A percentile compares a stretch with the other conserved stretches of the same genome.
Evolutionary conservation across 106 monocot genomes (phyloP).

Genomic region (Dioscorea alata): DNA sequence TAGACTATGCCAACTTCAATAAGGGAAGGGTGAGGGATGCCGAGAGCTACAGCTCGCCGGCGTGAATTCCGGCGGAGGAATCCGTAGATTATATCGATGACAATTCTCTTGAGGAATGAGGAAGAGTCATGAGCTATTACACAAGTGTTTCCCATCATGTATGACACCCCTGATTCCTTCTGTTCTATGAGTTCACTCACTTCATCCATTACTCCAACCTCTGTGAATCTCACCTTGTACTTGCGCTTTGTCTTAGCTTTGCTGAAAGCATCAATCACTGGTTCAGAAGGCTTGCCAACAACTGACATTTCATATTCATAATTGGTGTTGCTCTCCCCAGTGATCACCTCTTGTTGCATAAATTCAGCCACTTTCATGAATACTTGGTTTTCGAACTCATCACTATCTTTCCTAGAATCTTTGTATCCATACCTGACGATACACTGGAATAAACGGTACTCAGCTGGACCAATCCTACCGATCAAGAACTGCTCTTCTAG

Average conservation of each 20-base stretch:
- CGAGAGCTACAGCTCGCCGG: constrained; percentile 28
- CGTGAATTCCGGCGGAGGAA: constrained; percentile 65
- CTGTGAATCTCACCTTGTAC: constrained; percentile 26
- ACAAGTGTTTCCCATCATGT: constrained; percentile 68
- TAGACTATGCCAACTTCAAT: constrained; percentile 79
- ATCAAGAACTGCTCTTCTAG: constrained; percentile 41
- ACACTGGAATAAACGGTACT: constrained; percentile 41
- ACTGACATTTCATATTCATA: background rate
- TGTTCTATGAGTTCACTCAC: constrained; percentile 52
- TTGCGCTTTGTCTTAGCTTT: background rate
- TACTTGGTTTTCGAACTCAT: constrained; percentile 59
- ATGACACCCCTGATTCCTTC: constrained; percentile 59
- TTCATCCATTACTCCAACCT: constrained; percentile 22
- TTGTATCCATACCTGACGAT: constrained; percentile 69
- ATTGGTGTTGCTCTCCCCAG: background rate
- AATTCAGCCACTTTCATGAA: constrained; percentile 59
- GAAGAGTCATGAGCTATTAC: constrained; percentile 45
- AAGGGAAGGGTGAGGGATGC: constrained; percentile 47
- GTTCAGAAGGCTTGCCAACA: constrained; percentile 10
- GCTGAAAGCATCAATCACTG: constrained; percentile 6
- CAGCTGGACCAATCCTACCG: constrained; percentile 40
- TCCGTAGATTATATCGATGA: constrained; percentile 45
- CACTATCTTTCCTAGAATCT: constrained; percentile 28
- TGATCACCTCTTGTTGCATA: constrained; percentile 27
- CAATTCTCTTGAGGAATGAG: constrained; percentile 43